Evolutionary conservation across 2,329 filamentous ascomycete genomes (phyloP).

Genomic region (Paecilomyces sp.): DNA sequence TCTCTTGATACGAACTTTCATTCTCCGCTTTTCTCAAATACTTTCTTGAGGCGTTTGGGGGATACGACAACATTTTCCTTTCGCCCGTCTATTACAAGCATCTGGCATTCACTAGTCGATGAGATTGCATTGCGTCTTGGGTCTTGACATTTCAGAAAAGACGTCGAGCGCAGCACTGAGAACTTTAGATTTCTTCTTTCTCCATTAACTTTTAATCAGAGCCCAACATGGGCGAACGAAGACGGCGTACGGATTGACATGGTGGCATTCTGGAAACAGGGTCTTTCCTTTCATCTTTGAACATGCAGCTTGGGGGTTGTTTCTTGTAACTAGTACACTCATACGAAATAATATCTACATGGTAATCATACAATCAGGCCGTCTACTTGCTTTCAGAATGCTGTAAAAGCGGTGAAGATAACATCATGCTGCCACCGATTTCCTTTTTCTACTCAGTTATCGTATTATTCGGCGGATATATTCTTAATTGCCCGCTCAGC

Average conservation of each 20-base stretch:
- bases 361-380: neutral
- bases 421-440: neutral
- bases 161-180: neutral
- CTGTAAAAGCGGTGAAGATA: neutral
- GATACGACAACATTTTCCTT: neutral
- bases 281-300: neutral
- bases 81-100: neutral
- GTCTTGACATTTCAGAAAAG: neutral
- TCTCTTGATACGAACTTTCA: neutral
- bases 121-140: neutral
- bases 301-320: neutral
- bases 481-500: neutral
- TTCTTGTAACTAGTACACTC: neutral
- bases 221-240: neutral
- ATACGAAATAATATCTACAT: neutral
- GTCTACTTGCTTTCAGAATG: too few relatives aligned
- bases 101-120: neutral
- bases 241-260: neutral
- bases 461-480: neutral
- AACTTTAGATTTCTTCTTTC: neutral
- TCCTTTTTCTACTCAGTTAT: neutral
- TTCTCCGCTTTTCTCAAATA: neutral
- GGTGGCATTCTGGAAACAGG: neutral
- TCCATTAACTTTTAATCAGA: neutral
- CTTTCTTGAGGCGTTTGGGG: neutral